These are phyloP conservation scores for Hibiscus tridactylites DNA, from an alignment of 345 rosid genomes.

Conservation along the genomic window DNA sequence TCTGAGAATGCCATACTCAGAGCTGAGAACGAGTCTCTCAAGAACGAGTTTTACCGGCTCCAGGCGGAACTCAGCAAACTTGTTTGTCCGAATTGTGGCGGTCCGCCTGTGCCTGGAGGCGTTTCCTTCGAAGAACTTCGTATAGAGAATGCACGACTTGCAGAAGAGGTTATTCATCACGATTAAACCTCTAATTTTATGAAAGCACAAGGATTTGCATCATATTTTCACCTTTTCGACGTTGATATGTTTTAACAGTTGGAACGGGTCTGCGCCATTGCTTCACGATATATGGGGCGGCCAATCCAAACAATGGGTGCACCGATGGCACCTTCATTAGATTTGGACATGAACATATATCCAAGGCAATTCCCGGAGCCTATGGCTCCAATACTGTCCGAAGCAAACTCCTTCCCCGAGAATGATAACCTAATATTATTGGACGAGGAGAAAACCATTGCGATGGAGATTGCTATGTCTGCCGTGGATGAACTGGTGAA, in stretches of 20 bases:
- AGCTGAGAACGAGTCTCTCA: constrained; percentile 70
- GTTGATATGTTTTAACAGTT: constrained; percentile 31
- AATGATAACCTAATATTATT: constrained; percentile 27
- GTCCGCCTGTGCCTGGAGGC: constrained; percentile 60
- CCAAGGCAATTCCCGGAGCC: constrained; percentile 20
- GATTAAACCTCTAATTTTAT: no score
- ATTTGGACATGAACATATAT: constrained; percentile 58
- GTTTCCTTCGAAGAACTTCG: constrained; percentile 68
- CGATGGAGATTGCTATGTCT: constrained; percentile 63
- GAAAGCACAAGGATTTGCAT: no score
- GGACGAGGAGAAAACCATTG: constrained; percentile 64
- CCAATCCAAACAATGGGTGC: constrained; percentile 39
- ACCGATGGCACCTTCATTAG: constrained; percentile 44
- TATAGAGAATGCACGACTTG: constrained; percentile 73
- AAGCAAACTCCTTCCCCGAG: constrained; percentile 27
- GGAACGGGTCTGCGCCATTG: constrained; percentile 56
- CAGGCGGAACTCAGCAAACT: constrained; percentile 62
- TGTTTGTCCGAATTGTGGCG: constrained; percentile 72
- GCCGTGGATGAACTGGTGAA: constrained; percentile 58
- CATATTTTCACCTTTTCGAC: no score
- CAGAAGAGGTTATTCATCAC: constrained; percentile 56
- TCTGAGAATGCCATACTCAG: constrained; percentile 64
- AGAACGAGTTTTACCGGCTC: constrained; percentile 66
- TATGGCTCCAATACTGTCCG: constrained; percentile 35
- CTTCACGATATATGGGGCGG: constrained; percentile 47